These are phyloP conservation scores for Penium margaritaceum DNA, from an alignment of 139 green algal genomes.

Conservation along the genomic window DNA sequence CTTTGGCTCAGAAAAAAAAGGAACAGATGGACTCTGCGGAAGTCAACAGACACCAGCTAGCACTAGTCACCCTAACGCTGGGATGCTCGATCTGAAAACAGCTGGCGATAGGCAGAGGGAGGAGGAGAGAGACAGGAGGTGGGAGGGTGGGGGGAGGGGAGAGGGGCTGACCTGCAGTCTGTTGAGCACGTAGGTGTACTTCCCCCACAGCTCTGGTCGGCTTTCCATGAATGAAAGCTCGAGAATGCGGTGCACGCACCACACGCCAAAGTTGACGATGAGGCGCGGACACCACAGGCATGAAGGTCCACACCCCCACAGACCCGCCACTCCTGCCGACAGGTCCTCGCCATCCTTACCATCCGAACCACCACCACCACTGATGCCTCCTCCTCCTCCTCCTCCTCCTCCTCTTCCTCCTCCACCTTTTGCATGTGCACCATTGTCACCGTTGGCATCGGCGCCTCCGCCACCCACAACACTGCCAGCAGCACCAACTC, in stretches of 20 bases:
- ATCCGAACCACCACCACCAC: too few relatives aligned
- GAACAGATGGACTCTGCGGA: neutral
- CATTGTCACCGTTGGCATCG: conserved; percentile 4
- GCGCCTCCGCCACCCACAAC: neutral
- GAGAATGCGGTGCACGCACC: conserved; percentile 52
- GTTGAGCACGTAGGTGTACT: conserved; percentile 58
- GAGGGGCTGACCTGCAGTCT: conserved; percentile 40
- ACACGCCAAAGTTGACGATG: conserved; percentile 55
- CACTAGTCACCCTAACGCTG: too few relatives aligned
- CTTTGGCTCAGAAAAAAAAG: neutral
- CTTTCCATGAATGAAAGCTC: conserved; percentile 51
- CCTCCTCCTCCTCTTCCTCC: too few relatives aligned
- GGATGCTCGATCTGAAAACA: too few relatives aligned
- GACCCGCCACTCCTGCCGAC: too few relatives aligned
- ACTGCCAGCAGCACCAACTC: conserved; percentile 9
- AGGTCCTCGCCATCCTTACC: too few relatives aligned
- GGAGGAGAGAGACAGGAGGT: too few relatives aligned
- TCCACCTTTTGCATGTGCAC: too few relatives aligned
- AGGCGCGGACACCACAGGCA: conserved; percentile 8
- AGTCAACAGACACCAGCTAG: too few relatives aligned
- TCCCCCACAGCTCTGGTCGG: conserved; percentile 62
- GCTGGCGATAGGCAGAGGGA: too few relatives aligned
- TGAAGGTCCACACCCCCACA: neutral
- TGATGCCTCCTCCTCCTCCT: too few relatives aligned
- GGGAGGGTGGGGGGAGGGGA: too few relatives aligned